Conservation (phyloP, 495 filamentous ascomycete genomes). For the Aspergillus affinis region DNA sequence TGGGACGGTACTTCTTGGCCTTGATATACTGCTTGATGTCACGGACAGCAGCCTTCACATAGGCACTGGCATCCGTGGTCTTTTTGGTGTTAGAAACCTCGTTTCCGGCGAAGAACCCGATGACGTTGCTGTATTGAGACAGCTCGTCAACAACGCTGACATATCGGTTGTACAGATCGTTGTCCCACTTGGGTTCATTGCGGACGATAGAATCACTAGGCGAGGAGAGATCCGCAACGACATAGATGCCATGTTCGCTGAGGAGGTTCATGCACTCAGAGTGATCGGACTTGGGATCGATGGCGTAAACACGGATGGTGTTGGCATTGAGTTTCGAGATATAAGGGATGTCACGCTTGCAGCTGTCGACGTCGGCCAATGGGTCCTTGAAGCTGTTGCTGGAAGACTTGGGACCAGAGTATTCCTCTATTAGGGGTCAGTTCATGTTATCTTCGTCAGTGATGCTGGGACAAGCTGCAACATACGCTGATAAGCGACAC, state of each 20-base stretch:
- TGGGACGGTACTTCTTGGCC: constrained; percentile 66
- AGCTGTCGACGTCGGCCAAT: constrained; percentile 63
- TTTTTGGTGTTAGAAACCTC: constrained; percentile 83
- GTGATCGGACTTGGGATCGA: constrained; percentile 77
- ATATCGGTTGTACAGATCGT: constrained; percentile 72
- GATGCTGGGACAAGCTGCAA: constrained; percentile 1
- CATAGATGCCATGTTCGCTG: constrained; percentile 83
- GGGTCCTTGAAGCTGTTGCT: constrained; percentile 59
- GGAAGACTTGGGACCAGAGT: constrained; percentile 30
- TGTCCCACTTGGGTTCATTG: constrained; percentile 71
- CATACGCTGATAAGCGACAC: constrained; percentile 79
- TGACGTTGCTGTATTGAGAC: constrained; percentile 72
- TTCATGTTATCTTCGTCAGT: neutral
- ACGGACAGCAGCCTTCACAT: constrained; percentile 91
- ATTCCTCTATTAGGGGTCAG: constrained; percentile 43
- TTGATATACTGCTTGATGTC: constrained; percentile 91
- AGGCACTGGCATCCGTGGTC: constrained; percentile 81
- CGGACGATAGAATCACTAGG: constrained; percentile 82
- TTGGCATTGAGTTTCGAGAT: constrained; percentile 76
- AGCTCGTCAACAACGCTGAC: constrained; percentile 76
- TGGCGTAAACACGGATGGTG: constrained; percentile 86
- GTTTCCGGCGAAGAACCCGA: constrained; percentile 96
- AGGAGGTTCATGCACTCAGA: constrained; percentile 76
- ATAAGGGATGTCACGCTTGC: constrained; percentile 76
- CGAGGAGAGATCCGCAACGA: constrained; percentile 83